Conservation (phyloP, 768 basidiomycete species). For the Lactarius pseudohatsudake region DNA sequence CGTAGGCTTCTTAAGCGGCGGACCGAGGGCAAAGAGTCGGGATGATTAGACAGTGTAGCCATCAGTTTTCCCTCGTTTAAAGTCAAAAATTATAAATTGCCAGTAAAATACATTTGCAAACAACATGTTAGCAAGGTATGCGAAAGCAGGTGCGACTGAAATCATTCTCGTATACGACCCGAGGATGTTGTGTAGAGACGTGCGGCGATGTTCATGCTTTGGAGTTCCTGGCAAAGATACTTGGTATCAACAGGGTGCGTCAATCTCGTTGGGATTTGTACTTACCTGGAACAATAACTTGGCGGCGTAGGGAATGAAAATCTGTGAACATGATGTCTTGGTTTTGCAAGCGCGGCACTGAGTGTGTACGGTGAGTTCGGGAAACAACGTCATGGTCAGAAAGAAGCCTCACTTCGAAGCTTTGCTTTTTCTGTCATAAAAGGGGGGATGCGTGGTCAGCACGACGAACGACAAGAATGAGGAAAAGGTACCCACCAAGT, state of each 20-base stretch:
- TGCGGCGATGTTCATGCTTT: constrained; percentile 94
- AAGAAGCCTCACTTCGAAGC: constrained; percentile 57
- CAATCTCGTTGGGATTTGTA: constrained; percentile 9
- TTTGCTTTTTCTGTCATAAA: constrained; percentile 83
- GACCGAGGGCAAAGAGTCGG: constrained; percentile 13
- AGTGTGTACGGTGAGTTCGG: neutral
- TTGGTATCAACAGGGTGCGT: constrained; percentile 10
- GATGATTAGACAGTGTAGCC: constrained; percentile 22
- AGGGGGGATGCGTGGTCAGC: constrained; percentile 20
- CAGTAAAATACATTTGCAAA: constrained; percentile 39
- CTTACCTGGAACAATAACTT: constrained; percentile 92
- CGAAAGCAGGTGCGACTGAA: constrained; percentile 21
- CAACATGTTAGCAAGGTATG: constrained; percentile 20
- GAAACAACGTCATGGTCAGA: neutral
- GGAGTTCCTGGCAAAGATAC: constrained; percentile 64
- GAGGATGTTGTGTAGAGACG: constrained; percentile 85
- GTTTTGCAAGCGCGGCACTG: constrained; percentile 94
- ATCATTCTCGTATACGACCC: constrained; percentile 72
- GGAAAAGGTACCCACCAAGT: constrained; percentile 58
- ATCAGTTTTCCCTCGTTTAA: neutral
- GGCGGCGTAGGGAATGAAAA: constrained; percentile 95
- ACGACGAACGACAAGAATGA: constrained; percentile 10
- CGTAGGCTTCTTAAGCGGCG: constrained; percentile 57
- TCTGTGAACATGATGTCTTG: constrained; percentile 89
- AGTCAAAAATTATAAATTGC: constrained; percentile 22